phyloP scores from a whole-genome alignment of 768 basidiomycete genomes.

The Kondoa malvinella region DNA sequence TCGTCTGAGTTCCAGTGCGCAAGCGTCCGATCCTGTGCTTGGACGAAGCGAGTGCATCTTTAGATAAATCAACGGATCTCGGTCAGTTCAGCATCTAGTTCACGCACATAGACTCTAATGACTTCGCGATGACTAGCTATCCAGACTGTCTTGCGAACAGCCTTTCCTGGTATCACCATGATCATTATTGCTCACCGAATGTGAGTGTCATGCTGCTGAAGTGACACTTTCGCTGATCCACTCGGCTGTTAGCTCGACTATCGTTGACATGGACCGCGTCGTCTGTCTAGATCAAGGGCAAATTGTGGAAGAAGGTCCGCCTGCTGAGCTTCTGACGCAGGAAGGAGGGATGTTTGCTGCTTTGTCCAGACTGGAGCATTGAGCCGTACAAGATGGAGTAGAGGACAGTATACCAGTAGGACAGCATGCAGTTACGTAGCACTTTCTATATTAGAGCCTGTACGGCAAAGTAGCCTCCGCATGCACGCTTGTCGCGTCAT shows the following conservation, averaged over 20 bases:
- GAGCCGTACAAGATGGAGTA: no score
- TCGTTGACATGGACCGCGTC: background rate
- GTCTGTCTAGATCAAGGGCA: background rate
- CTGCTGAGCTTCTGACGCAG: background rate
- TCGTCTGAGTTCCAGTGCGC: background rate
- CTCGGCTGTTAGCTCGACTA: background rate
- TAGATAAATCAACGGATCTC: background rate
- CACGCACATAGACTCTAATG: constrained; percentile 9
- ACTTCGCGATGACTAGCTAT: constrained; percentile 11
- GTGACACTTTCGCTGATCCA: background rate
- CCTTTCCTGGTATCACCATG: constrained; percentile 15
- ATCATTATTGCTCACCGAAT: constrained; percentile 18
- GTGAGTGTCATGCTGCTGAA: background rate
- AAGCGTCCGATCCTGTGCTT: constrained; percentile 15
- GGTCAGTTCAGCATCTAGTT: background rate
- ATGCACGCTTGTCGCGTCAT: no score
- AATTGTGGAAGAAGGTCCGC: background rate
- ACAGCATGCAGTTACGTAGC: no score
- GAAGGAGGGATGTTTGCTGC: background rate
- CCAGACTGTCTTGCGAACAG: constrained; percentile 13
- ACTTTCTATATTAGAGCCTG: no score
- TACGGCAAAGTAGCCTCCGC: no score
- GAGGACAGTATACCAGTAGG: no score
- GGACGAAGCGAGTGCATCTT: constrained; percentile 5
- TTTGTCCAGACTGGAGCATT: background rate